Evolutionary conservation across 1,284 basidiomycete species (phyloP).

Genomic region (Cutaneotrichosporon dermatis): DNA sequence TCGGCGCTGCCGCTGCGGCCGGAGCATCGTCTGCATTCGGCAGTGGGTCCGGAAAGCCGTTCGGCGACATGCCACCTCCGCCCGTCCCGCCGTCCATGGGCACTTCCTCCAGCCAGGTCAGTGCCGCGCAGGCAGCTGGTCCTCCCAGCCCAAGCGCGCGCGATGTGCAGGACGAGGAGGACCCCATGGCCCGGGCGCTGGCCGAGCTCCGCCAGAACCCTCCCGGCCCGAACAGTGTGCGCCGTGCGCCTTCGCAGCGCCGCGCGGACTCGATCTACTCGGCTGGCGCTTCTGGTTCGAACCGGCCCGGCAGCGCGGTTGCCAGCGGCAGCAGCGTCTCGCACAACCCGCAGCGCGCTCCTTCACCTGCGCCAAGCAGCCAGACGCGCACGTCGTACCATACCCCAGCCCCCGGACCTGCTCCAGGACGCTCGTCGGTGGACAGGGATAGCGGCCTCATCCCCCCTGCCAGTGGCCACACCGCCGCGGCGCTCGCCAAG

Average conservation of each 20-base stretch:
- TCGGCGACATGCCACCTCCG: conserved; percentile 29
- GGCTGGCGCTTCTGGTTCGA: conserved; percentile 16
- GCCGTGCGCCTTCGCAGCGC: conserved; percentile 41
- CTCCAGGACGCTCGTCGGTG: conserved; percentile 12
- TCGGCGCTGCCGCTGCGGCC: conserved; percentile 21
- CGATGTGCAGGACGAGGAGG: conserved; percentile 54
- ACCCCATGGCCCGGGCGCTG: conserved; percentile 62
- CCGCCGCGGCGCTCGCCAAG: conserved; percentile 47
- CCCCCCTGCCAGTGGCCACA: conserved; percentile 47
- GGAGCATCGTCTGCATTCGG: conserved; percentile 21
- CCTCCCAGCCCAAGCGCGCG: conserved; percentile 29
- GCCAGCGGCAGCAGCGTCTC: not conserved
- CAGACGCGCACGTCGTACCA: conserved; percentile 21
- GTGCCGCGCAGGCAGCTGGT: conserved; percentile 1
- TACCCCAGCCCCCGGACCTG: not conserved
- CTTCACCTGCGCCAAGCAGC: conserved; percentile 32
- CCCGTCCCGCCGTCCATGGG: conserved; percentile 27
- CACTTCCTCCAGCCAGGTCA: not conserved
- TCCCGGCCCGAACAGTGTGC: conserved; percentile 40
- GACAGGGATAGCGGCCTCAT: conserved; percentile 46
- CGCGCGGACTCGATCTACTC: conserved; percentile 38
- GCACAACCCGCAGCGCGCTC: conserved; percentile 7
- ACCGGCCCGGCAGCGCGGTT: not conserved
- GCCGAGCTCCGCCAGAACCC: conserved; percentile 23
- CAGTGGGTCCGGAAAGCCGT: not conserved